Evolutionary conservation across 2,329 filamentous ascomycete genomes (phyloP).

Genomic region (Neobulgaria alba): DNA sequence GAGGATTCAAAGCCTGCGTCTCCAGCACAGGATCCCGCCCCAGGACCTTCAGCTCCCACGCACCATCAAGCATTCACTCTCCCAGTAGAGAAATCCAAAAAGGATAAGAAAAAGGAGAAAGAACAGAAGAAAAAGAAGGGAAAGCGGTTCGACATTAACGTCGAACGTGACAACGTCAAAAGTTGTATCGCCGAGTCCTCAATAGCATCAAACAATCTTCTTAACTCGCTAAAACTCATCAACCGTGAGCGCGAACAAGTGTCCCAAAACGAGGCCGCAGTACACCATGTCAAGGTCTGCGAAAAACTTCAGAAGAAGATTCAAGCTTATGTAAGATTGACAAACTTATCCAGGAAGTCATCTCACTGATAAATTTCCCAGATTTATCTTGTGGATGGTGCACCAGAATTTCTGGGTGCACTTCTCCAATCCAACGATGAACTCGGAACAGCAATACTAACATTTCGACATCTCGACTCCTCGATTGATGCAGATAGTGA

Average conservation of each 20-base stretch:
- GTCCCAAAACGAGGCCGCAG: constrained; percentile 70
- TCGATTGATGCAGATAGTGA: constrained; percentile 71
- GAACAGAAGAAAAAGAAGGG: constrained; percentile 47
- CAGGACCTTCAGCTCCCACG: not conserved
- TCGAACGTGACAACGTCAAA: constrained; percentile 81
- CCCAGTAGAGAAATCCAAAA: constrained; percentile 32
- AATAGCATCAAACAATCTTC: constrained; percentile 82
- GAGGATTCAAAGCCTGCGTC: constrained; percentile 17
- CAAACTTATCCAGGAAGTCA: not conserved
- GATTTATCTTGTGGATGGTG: constrained; percentile 77
- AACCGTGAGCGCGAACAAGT: constrained; percentile 85
- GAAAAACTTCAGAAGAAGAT: constrained; percentile 79
- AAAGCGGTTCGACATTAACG: constrained; percentile 72
- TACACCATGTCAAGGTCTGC: constrained; percentile 74
- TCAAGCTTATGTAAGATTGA: constrained; percentile 60
- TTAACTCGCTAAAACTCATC: constrained; percentile 80
- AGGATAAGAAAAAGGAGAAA: constrained; percentile 30
- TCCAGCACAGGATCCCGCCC: constrained; percentile 3
- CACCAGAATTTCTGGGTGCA: constrained; percentile 84
- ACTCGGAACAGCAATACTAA: constrained; percentile 86
- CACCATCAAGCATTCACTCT: not conserved
- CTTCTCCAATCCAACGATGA: constrained; percentile 92
- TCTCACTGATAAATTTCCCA: constrained; percentile 25
- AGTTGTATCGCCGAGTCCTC: constrained; percentile 82
- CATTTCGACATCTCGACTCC: constrained; percentile 86